A percentile compares a stretch with the other conserved stretches of the same genome.
Evolutionary conservation across 805 yeast genomes (phyloP).

Genomic region (Candida argentea): DNA sequence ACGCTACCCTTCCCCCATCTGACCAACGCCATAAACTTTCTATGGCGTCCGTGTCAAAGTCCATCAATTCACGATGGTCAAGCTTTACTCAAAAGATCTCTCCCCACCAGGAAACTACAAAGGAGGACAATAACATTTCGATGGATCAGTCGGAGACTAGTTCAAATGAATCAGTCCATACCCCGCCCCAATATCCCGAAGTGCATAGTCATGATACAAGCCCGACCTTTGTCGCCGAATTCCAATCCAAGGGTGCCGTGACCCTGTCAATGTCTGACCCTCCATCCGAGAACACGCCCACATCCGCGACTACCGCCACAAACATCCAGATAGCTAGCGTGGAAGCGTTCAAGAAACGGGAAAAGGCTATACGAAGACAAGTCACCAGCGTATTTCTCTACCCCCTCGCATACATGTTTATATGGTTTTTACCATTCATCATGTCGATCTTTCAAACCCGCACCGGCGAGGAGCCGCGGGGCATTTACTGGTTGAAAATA

Average conservation of each 20-base stretch:
- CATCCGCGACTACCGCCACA: too few relatives aligned
- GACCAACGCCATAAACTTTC: too few relatives aligned
- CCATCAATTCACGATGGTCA: slow-evolving; percentile 6
- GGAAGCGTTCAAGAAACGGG: slow-evolving; percentile 50
- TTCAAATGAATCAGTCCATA: too few relatives aligned
- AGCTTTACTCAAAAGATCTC: slow-evolving; percentile 23
- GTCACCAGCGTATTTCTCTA: slow-evolving; percentile 73
- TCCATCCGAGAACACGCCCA: too few relatives aligned
- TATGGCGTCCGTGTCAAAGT: not conserved
- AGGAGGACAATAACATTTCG: slow-evolving; percentile 5
- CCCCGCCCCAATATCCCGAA: too few relatives aligned
- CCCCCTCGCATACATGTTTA: slow-evolving; percentile 68
- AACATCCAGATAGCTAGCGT: slow-evolving; percentile 52
- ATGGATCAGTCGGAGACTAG: slow-evolving; percentile 12
- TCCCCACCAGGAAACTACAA: slow-evolving; percentile 16
- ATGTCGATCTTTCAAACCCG: slow-evolving; percentile 49
- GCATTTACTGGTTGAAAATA: slow-evolving; percentile 53
- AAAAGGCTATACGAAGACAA: slow-evolving; percentile 62
- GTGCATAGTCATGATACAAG: slow-evolving; percentile 12
- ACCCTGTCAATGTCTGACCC: slow-evolving; percentile 11
- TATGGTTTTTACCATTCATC: slow-evolving; percentile 78
- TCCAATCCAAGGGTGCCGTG: not conserved
- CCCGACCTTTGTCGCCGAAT: slow-evolving; percentile 4
- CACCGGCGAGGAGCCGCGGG: slow-evolving; percentile 36
- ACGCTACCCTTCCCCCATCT: not conserved